Base-by-base conservation (phyloP, 768 basidiomycete genomes). In the Calvatia gigantea region DNA sequence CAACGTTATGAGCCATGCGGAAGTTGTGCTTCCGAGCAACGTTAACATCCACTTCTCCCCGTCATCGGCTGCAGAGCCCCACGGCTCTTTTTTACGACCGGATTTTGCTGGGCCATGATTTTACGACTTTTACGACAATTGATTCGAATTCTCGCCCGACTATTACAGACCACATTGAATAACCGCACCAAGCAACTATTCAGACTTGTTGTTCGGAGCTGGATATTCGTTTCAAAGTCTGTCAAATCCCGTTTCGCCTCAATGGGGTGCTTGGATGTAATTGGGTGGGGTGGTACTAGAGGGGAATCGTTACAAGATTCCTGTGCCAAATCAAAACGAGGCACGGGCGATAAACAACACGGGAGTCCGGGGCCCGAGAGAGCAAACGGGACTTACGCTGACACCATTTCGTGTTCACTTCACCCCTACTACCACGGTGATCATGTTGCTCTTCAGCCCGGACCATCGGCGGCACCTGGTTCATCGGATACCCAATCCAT, bases 361-460 rank as follows among this genome's bases (percentile, higher is more conserved):
- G 8, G 14, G 12, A 32, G 19, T 11, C 17, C 17, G n/a, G n/a
- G 41, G 19, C 41, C 12, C 14, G 17, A 23, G 19, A 17, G 11
- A 12, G 1, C 17, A 17, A 19, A 32, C 29, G 17, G 8, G 15
- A 15, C 9, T 9, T n/a, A 5, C 29, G 19, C 29, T 9, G 29
- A 14, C 19, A 45, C 43, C 6, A 45, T 60, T 19, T 50, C 60
- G 1, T 61, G 48, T 44, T 61, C 60, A 12, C 33, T 61, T 41
- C 49, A 55, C 27, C 60, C 60, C 19, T 31, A 45, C 38, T 54
- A 56, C 4, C 55, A 41, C 37, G 39, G 37, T 19, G 38, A 53
- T 27, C 53, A 41, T 41, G 41, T 23, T 21, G 39, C 45, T 29
- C 21, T 17, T 45, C 55, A n/a, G 32, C 56, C 23, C 35, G 42